Percentiles rank a stretch among this genome's conserved stretches.
phyloP scores from a whole-genome alignment of 1,139 yeast species.

The Candida glucosophila region DNA sequence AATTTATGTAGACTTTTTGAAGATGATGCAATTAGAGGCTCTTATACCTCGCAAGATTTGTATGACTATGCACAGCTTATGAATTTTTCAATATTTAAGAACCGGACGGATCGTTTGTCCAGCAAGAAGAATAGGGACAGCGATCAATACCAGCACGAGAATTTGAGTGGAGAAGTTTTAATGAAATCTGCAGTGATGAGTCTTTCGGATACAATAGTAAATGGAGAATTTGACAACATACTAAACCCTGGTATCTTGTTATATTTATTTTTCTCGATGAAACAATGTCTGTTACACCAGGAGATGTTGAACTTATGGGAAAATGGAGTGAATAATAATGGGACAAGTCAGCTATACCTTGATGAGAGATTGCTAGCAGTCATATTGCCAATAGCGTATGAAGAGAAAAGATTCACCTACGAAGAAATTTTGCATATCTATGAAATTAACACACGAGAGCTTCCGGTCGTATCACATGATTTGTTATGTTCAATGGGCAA shows the following conservation, averaged over 20 bases:
- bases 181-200: slow-evolving; percentile 27
- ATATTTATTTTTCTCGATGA: slow-evolving; percentile 23
- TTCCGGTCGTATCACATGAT: slow-evolving; percentile 13
- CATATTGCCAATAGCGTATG: slow-evolving; percentile 60
- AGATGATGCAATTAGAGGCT: slow-evolving; percentile 17
- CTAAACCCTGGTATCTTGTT: slow-evolving; percentile 14
- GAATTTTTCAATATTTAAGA: slow-evolving; percentile 19
- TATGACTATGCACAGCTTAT: slow-evolving; percentile 18
- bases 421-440: slow-evolving; percentile 40
- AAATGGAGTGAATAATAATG: slow-evolving; percentile 27
- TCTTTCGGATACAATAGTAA: slow-evolving; percentile 21
- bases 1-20: slow-evolving; percentile 18
- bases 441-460: slow-evolving; percentile 23
- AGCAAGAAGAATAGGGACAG: slow-evolving; percentile 30
- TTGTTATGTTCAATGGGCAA: slow-evolving; percentile 32
- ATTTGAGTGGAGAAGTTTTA: slow-evolving; percentile 21
- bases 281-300: slow-evolving; percentile 24
- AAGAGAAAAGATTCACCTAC: slow-evolving; percentile 52
- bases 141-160: slow-evolving; percentile 23
- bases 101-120: slow-evolving; percentile 24
- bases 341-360: slow-evolving; percentile 22
- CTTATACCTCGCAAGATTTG: slow-evolving; percentile 19
- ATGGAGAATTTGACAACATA: slow-evolving; percentile 22
- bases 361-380: slow-evolving; percentile 61
- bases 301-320: slow-evolving; percentile 38